Base-by-base conservation (phyloP, 2,329 filamentous ascomycete species). In the Arthroderma uncinatum region DNA sequence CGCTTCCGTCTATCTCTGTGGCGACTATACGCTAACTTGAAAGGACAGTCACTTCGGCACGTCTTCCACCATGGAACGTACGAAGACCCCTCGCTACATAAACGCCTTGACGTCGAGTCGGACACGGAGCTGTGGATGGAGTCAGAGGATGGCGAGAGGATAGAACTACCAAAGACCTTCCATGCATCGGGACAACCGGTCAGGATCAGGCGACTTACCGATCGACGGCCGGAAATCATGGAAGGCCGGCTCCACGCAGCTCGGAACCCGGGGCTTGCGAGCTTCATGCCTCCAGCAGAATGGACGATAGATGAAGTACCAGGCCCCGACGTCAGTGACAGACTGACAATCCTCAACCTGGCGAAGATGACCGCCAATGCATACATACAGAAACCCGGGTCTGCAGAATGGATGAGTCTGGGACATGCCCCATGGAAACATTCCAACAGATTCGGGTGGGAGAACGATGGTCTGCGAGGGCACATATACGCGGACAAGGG, bases 51-150 rank as follows among this genome's bases (percentile, higher is more conserved):
- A 5, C 81, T 98, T 57, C 85, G 89, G 65, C 92, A 98, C 72
- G 85, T 97, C 66, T 93, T 89, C 73, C 91, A 96, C 70, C 91
- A 95, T 73, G 92, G 92, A 58, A 87, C 89, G 40, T 81, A 92
- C 70, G 76, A 80, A 63, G 82, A 95, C 64, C 91, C 91, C 2
- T 73, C 79, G 4, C 80, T 96, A 14, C 89, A 96, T 70, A 80
- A 85, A 58, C 84, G 82, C 64, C 78, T 86, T 60, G 89, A 97
- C 70, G 76, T 96, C 33, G 74, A 80, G 19, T 72, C 78, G 8
- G 75, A 83, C 47, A 79, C 84, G 14, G 73, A 78, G 34, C 74
- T 92, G 53, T 64, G 64, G 64, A 60, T 65, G 30, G 57, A 69
- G 47, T 70, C 69, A 61, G 70, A 74, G 70, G 68, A 74, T 71